phyloP scores from a whole-genome alignment of 805 yeast genomes.

The Ogataea minuta region DNA sequence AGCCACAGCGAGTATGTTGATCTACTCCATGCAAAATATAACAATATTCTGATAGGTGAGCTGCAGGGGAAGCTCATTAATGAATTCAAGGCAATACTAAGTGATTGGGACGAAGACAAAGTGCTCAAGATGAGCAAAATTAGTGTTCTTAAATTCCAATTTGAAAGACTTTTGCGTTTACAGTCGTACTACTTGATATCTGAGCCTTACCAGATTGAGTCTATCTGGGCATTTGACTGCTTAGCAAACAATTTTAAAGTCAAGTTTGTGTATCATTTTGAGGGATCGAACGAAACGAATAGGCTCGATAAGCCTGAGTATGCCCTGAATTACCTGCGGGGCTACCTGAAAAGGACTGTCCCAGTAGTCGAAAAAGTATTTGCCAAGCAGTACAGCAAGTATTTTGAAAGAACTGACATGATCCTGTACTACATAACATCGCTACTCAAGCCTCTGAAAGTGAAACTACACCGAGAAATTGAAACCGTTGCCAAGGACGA shows the following conservation, averaged over 20 bases:
- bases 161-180: slow-evolving; percentile 9
- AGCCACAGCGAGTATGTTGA: slow-evolving; percentile 6
- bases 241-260: slow-evolving; percentile 45
- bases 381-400: slow-evolving; percentile 28
- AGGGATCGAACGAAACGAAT: slow-evolving; percentile 55
- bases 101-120: slow-evolving; percentile 7
- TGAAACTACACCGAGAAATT: slow-evolving; percentile 38
- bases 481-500: slow-evolving; percentile 35
- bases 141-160: neutral
- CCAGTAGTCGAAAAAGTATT: slow-evolving; percentile 32
- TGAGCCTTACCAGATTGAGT: neutral
- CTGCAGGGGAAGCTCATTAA: neutral
- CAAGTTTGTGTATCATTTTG: slow-evolving; percentile 62
- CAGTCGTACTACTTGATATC: slow-evolving; percentile 3
- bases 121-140: neutral
- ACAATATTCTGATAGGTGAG: neutral
- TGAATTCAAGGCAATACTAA: neutral
- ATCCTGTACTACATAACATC: slow-evolving; percentile 43
- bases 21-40: slow-evolving; percentile 1
- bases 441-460: slow-evolving; percentile 44
- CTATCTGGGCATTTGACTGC: slow-evolving; percentile 51
- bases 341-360: slow-evolving; percentile 36
- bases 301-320: slow-evolving; percentile 70
- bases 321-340: slow-evolving; percentile 52
- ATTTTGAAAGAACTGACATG: slow-evolving; percentile 23